Conservation (phyloP, 345 rosid species). For the Lenwebbia sp. region DNA sequence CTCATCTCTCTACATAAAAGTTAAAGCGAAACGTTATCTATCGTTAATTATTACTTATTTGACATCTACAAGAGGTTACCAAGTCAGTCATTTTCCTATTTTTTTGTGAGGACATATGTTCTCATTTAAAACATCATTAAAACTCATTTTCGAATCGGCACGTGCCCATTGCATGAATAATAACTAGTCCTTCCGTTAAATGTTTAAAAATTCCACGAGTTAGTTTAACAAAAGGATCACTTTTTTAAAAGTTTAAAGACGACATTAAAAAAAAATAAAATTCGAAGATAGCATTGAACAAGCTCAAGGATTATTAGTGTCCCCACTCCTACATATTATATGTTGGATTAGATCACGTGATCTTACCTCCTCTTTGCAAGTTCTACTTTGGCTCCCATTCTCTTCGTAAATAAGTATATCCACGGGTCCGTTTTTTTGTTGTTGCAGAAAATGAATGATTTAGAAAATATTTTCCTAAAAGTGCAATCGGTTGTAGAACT, state of each 20-base stretch:
- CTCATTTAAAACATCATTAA: not conserved
- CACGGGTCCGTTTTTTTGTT: not conserved
- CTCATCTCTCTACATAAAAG: not conserved
- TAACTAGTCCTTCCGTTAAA: not conserved
- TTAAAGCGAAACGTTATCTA: not conserved
- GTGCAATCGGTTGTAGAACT: accelerated
- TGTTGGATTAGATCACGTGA: not conserved
- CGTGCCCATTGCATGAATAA: not conserved
- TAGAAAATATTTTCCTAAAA: not conserved
- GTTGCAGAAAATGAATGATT: accelerated
- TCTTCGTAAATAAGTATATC: not conserved
- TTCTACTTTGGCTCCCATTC: not conserved
- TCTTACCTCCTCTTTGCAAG: not conserved
- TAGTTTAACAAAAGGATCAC: not conserved
- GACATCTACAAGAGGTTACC: not conserved
- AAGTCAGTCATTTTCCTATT: not conserved
- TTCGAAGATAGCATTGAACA: not conserved
- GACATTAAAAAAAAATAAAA: not conserved
- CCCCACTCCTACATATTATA: not conserved
- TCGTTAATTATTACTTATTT: not conserved
- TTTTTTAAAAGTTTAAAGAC: not conserved
- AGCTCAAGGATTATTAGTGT: not conserved
- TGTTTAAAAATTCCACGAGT: not conserved
- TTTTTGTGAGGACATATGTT: not conserved
- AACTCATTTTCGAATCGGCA: not conserved